Conservation (phyloP, 2,329 filamentous ascomycete species). For the Madurella fahalii region DNA sequence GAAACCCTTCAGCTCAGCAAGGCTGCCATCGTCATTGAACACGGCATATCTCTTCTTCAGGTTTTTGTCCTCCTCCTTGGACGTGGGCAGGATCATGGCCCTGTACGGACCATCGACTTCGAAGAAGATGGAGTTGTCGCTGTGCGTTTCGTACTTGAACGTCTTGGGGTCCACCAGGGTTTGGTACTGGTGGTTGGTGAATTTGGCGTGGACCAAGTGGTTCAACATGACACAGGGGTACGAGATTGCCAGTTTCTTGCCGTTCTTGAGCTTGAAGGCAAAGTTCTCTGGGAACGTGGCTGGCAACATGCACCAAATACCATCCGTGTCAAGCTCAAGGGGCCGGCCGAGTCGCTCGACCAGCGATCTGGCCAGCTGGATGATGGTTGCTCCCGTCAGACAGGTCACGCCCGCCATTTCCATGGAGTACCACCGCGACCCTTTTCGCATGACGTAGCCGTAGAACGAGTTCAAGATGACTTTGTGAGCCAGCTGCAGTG, state of each 20-base stretch:
- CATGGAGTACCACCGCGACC: constrained; percentile 97
- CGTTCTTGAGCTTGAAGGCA: constrained; percentile 86
- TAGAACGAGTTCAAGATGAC: constrained; percentile 99
- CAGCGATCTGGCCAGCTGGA: constrained; percentile 89
- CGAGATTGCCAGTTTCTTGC: constrained; percentile 93
- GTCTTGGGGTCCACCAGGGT: constrained; percentile 73
- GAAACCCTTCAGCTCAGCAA: constrained; percentile 95
- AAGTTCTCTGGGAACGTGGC: constrained; percentile 97
- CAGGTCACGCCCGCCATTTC: constrained; percentile 99
- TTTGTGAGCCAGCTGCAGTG: constrained; percentile 93
- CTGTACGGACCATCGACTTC: constrained; percentile 97
- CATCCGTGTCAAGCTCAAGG: constrained; percentile 92
- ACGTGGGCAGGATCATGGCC: constrained; percentile 95
- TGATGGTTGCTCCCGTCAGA: constrained; percentile 91
- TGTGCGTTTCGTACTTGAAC: constrained; percentile 92
- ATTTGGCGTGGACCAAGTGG: constrained; percentile 88
- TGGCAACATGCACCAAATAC: constrained; percentile 99
- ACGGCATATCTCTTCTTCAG: constrained; percentile 99
- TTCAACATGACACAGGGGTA: constrained; percentile 99
- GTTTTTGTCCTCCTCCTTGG: constrained; percentile 99
- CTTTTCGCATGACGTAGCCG: constrained; percentile 98
- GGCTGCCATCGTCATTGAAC: constrained; percentile 94
- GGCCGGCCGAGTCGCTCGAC: constrained; percentile 92
- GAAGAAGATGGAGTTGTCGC: constrained; percentile 99
- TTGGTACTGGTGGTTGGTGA: constrained; percentile 98